Evolutionary conservation across 352 stramenopile genomes (phyloP), one percentile per base, ranked within the genome.

Genomic region (Phytophthora constricta): DNA sequence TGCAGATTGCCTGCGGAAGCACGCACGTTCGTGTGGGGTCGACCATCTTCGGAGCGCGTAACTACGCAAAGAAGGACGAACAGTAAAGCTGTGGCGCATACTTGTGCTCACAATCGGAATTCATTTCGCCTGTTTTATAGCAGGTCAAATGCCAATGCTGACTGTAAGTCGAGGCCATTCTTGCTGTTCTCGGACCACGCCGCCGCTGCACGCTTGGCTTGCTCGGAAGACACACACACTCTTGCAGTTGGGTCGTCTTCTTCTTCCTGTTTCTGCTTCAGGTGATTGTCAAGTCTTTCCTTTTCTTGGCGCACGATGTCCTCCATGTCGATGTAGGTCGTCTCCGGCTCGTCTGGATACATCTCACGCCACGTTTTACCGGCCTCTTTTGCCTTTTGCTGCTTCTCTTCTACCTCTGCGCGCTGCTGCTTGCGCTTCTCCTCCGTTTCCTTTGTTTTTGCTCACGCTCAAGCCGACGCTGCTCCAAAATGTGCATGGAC

Each of bases 21-120:
- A 99, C 96, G 27, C 97, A 93, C 68, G 95, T 99, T 5, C 85
- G 98, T 62, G 93, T 99, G 13, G 98, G 98, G 50, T 98, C 90
- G 56, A 99, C 94, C 43, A 99, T 99, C 68, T 99, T 99, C 81
- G 98, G 98, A 47, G 85, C 89, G 41, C 82, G 98, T 64, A 89
- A 98, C 74, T 99, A 99, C 53, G 63, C 80, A 9, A 83, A 75
- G 19, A 81, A 77, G 51, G 54, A n/a, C n/a, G n/a, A n/a, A n/a
- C n/a, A 56, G 42, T 89, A 88, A 42, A 74, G 39, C 51, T 56
- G 50, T 50, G 34, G 16, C 57, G 19, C 13, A 43, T 5, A 28
- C 11, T 34, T 19, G 16, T 63, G 22, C n/a, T 55, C n/a, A 20
- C 34, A 54, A 22, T 49, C 16, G 45, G 23, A 25, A 52, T 37